Conservation (phyloP, 192 early-diverging fungal genomes). For the Gaertneriomyces sp. region DNA sequence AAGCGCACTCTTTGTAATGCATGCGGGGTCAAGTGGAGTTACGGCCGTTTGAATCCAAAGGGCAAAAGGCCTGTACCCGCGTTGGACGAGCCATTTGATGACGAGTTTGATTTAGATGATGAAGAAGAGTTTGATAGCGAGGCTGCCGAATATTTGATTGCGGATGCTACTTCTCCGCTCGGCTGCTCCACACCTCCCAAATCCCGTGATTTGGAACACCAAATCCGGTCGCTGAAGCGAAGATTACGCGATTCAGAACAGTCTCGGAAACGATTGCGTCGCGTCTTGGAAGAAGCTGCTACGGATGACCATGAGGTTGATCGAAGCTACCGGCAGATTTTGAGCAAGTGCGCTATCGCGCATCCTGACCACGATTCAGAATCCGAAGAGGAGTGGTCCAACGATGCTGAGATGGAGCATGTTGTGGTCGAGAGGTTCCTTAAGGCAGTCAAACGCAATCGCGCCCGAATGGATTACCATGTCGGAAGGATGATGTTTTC, state of each 20-base stretch:
- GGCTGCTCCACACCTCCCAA: not conserved
- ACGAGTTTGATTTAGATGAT: conserved; percentile 10
- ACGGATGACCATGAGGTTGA: conserved; percentile 21
- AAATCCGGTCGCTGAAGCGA: conserved; percentile 20
- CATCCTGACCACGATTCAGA: conserved; percentile 2
- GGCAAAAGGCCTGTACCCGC: conserved; percentile 6
- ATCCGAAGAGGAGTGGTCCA: not conserved
- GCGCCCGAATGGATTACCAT: conserved; percentile 19
- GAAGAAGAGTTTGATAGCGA: conserved; percentile 3
- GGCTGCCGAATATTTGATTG: not conserved
- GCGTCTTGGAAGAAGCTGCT: conserved; percentile 20
- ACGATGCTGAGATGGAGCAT: conserved; percentile 1
- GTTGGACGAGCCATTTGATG: not conserved
- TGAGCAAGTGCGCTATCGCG: not conserved
- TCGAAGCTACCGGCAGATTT: conserved; percentile 14
- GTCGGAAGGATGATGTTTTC: conserved; percentile 4
- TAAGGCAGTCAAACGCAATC: conserved; percentile 13
- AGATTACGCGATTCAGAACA: conserved; percentile 31
- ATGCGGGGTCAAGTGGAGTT: conserved; percentile 66
- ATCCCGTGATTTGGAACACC: conserved; percentile 5
- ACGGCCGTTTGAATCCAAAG: conserved; percentile 29
- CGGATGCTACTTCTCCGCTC: not conserved
- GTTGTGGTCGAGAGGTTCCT: conserved; percentile 8
- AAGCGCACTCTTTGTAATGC: conserved; percentile 93
- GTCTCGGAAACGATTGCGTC: conserved; percentile 28